phyloP scores from a whole-genome alignment of 2,329 filamentous ascomycete genomes.

The Fusarium falciforme region DNA sequence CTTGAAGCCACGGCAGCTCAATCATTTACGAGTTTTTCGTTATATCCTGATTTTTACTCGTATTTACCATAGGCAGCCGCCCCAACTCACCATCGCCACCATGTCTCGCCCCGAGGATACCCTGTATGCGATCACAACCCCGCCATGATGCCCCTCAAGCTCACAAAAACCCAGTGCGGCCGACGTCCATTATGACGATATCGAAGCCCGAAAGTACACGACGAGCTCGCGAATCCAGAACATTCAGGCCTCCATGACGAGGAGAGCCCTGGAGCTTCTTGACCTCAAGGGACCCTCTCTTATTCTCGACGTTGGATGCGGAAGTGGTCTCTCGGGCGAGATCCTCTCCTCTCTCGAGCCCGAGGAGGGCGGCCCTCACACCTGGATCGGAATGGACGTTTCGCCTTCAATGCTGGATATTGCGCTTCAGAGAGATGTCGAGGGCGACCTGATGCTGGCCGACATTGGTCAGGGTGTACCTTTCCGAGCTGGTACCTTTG shows the following conservation, averaged over 20 bases:
- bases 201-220: slow-evolving; percentile 96
- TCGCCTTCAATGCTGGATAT: slow-evolving; percentile 97
- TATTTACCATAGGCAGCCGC: too few relatives aligned
- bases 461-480: slow-evolving; percentile 97
- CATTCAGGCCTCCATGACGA: slow-evolving; percentile 95
- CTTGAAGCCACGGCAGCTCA: slow-evolving; percentile 3
- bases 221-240: slow-evolving; percentile 95
- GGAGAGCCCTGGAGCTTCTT: slow-evolving; percentile 91
- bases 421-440: slow-evolving; percentile 89
- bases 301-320: slow-evolving; percentile 97
- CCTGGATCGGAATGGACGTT: slow-evolving; percentile 98
- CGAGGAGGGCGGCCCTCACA: slow-evolving; percentile 84
- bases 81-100: slow-evolving; percentile 46
- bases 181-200: slow-evolving; percentile 97
- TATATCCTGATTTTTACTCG: not conserved
- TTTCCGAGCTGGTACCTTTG: slow-evolving; percentile 91
- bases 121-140: slow-evolving; percentile 68
- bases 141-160: slow-evolving; percentile 39
- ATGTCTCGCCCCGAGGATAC: slow-evolving; percentile 99
- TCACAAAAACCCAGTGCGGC: slow-evolving; percentile 73
- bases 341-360: slow-evolving; percentile 81
- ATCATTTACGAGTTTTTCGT: not conserved
- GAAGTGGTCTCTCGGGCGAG: slow-evolving; percentile 92
- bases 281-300: slow-evolving; percentile 82
- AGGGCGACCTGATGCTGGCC: slow-evolving; percentile 92